Evolutionary conservation across 2,329 filamentous ascomycete genomes (phyloP).

Genomic region (Ciborinia camelliae): DNA sequence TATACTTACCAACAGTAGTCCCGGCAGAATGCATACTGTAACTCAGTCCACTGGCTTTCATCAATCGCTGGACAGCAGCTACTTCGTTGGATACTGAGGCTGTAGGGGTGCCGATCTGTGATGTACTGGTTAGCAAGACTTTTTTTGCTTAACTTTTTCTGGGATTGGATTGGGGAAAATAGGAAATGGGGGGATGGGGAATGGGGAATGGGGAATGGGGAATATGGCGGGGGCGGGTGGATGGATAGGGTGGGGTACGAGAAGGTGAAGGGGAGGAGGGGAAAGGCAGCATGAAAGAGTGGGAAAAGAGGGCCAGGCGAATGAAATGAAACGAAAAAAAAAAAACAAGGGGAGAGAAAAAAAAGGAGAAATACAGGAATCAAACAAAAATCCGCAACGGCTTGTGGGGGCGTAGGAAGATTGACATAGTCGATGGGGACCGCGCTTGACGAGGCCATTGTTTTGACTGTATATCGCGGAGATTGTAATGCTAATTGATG

Average conservation of each 20-base stretch:
- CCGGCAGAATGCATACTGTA: slow-evolving; percentile 92
- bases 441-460: not conserved
- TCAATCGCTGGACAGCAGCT: slow-evolving; percentile 80
- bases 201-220: not conserved
- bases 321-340: too few relatives aligned
- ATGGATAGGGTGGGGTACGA: not conserved
- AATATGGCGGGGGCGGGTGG: not conserved
- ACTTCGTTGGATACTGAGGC: slow-evolving; percentile 79
- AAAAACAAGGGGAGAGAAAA: too few relatives aligned
- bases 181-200: not conserved
- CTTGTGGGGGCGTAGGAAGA: slow-evolving; percentile 18
- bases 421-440: slow-evolving; percentile 25
- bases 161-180: too few relatives aligned
- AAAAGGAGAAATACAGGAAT: slow-evolving; percentile 58
- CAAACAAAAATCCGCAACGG: slow-evolving; percentile 83
- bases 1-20: slow-evolving; percentile 75
- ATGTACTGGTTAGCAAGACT: not conserved
- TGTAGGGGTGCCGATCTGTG: slow-evolving; percentile 72
- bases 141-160: not conserved
- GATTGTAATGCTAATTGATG: too few relatives aligned
- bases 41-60: slow-evolving; percentile 75
- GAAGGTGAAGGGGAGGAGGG: not conserved
- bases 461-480: not conserved
- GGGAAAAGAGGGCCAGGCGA: not conserved
- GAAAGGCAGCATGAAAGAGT: not conserved